Base-by-base conservation (phyloP, 345 rosid species). In the Camelina hispida region DNA sequence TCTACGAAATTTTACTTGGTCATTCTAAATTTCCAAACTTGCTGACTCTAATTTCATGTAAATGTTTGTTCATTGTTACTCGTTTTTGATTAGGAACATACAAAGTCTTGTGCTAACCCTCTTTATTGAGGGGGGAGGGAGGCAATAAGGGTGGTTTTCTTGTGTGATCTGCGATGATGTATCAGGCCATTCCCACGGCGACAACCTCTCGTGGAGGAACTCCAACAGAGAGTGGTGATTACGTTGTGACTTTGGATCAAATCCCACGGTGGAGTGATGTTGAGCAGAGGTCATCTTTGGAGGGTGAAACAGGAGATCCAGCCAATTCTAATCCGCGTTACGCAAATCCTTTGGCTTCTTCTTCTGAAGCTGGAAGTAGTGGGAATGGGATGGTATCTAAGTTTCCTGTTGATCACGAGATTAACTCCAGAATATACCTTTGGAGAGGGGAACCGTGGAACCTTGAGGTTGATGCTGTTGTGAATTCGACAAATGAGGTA, bases 361-460 rank as follows among this genome's bases (percentile, higher is more conserved):
- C 81, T 70, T 61, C 84, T 28, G 86, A 81, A 71, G 86, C 81
- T 16, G 91, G 83, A 32, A 80, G 82, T 59, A 80, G 85, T 46
- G 79, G 83, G 42, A 78, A 73, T 84, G 91, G 93, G 71, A 78
- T 85, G 83, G 76, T 76, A 2, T 90, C 98, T 4, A 90, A 89
- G 81, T 95, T 95, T 79, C 96, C 97, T 8, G 87, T 92, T 56
- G 91, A 95, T 81, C 91, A 84, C 62, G 94, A 92, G 60, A 87
- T 90, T 60, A 95, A 90, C 83, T 86, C 88, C 1, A 90, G 81
- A 82, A 90, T 95, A 53, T 90, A 90, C 70, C 73, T 95, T 14
- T 95, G 99, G 99, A 87, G 96, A 82, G 99, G 98, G 54, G 83
- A 83, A 75, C 99, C 99, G 0, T 95, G 99, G 99, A 95, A 87